Evolutionary conservation across 495 filamentous ascomycete species (phyloP), one percentile per base, ranked within the genome.

Genomic region (Penicillium nucicola): DNA sequence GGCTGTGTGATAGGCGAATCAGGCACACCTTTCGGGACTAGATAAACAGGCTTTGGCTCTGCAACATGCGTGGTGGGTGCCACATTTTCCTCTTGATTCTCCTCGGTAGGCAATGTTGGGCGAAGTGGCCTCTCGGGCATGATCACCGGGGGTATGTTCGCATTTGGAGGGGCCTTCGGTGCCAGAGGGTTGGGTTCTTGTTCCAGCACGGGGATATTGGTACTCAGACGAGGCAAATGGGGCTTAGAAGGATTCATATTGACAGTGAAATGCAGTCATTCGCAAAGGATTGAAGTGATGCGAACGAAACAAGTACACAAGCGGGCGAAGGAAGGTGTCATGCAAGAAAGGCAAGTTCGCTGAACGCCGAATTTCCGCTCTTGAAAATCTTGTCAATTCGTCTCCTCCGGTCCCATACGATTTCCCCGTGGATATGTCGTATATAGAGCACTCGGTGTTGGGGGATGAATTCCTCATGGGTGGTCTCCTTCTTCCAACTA

Each of bases 381-480:
- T 77, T 76, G 76, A 76, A 91, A 50, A 77, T 71, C 56, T 56
- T 65, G 67, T 72, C 84, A 57, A 74, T 79, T 67, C 75, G 83
- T 66, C 61, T 60, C 45, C 67, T 67, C 40, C 80, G 65, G 51
- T 85, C 78, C 82, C 84, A 86, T 10, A 86, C 71, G 28, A 73
- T 60, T 12, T 71, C 65, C 11, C 69, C 73, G 49, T 78, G 68
- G 6, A 64, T 62, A 55, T 77, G 73, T 62, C 78, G 81, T 53
- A 92, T 89, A 53, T 85, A 89, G 42, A 87, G 43, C 41, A 92
- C 84, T 4, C 89, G 77, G 67, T 92, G 89, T 67, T 86, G 79
- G 7, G 89, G 89, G 54, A 92, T 92, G 58, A 90, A 92, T 52
- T 92, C 89, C 56, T 92, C 85, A 53, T 92, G 84, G 20, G 87